These are phyloP conservation scores for Aspergillus udagawae DNA, from an alignment of 2,329 filamentous ascomycete species.

Conservation along the genomic window DNA sequence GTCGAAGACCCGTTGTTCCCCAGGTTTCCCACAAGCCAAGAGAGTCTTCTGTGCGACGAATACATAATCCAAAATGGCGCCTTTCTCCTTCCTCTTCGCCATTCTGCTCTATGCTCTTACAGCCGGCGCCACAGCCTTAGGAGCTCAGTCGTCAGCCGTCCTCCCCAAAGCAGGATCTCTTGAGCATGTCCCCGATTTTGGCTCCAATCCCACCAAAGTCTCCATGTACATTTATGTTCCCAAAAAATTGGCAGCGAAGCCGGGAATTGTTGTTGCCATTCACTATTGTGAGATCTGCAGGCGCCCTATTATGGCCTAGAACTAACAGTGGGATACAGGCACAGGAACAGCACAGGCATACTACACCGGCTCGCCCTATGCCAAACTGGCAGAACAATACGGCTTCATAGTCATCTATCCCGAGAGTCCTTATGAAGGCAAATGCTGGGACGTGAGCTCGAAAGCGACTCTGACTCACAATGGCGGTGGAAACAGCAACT, in stretches of 20 bases:
- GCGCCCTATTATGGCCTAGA: neutral
- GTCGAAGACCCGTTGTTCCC: neutral
- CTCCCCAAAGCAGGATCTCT: slow-evolving; percentile 10
- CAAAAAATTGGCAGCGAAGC: slow-evolving; percentile 41
- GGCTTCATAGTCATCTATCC: slow-evolving; percentile 52
- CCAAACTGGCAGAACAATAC: slow-evolving; percentile 45
- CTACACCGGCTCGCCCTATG: slow-evolving; percentile 51
- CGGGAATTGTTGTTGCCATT: slow-evolving; percentile 53
- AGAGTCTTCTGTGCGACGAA: too few relatives aligned
- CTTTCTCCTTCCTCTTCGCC: neutral
- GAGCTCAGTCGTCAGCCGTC: neutral
- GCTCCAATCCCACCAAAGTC: slow-evolving; percentile 47
- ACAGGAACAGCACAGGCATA: slow-evolving; percentile 31
- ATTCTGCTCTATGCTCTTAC: slow-evolving; percentile 5
- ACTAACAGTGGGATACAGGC: neutral
- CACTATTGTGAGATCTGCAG: slow-evolving; percentile 47
- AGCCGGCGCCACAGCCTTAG: slow-evolving; percentile 5
- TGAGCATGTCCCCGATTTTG: slow-evolving; percentile 39
- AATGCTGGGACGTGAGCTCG: slow-evolving; percentile 59
- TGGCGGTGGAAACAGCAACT: slow-evolving; percentile 38
- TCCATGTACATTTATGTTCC: slow-evolving; percentile 53
- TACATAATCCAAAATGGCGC: neutral
- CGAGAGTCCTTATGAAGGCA: slow-evolving; percentile 47
- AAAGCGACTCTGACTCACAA: slow-evolving; percentile 26
- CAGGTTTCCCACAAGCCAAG: too few relatives aligned